Evolutionary conservation across 768 basidiomycete species (phyloP).

Genomic region (Rhodotorula paludigena): DNA sequence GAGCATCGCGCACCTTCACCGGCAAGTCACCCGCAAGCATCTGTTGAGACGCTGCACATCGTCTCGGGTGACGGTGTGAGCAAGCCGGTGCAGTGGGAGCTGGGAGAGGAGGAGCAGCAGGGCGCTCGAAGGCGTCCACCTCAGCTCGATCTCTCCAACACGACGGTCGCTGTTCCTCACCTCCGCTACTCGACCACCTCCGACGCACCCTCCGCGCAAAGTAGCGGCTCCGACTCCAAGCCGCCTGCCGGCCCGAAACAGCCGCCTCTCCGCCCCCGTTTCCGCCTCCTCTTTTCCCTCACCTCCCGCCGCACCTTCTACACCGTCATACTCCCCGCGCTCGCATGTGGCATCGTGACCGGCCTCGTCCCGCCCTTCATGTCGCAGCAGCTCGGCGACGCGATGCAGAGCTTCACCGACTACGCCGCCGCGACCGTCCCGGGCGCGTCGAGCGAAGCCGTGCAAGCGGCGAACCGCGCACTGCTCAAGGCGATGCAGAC

Average conservation of each 20-base stretch:
- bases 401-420: constrained; percentile 65
- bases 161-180: background rate
- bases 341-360: constrained; percentile 58
- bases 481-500: constrained; percentile 37
- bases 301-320: constrained; percentile 7
- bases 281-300: constrained; percentile 32
- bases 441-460: constrained; percentile 15
- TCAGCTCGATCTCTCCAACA: constrained; percentile 6
- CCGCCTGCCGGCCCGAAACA: background rate
- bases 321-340: constrained; percentile 54
- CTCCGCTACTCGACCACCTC: constrained; percentile 15
- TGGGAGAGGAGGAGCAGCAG: background rate
- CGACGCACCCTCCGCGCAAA: background rate
- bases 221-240: background rate
- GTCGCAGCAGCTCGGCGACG: constrained; percentile 72
- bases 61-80: background rate
- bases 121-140: constrained; percentile 1
- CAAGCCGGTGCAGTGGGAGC: background rate
- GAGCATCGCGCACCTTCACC: background rate
- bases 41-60: constrained; percentile 12
- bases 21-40: background rate
- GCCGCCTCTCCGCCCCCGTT: constrained; percentile 1
- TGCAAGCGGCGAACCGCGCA: background rate
- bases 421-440: constrained; percentile 51
- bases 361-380: constrained; percentile 78